Evolutionary conservation across 169 alveolate species (phyloP), one percentile per base, ranked within the genome.

Genomic region (Perkinsus olseni): DNA sequence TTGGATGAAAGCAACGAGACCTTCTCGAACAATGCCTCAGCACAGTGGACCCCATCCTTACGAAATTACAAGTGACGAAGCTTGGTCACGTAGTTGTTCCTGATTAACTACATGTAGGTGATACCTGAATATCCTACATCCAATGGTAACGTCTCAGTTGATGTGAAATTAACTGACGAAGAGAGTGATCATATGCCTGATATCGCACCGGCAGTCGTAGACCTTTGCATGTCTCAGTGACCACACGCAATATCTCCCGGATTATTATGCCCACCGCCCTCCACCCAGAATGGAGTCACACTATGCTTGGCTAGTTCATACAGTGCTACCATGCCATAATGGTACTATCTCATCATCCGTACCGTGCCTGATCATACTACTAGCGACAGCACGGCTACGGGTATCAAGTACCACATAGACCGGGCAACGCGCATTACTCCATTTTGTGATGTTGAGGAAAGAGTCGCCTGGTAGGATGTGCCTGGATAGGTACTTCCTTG

Each of bases 271-370:
- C 93, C 93, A 20, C 94, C 95, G 36, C 95, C 95, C 82, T 92
- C 95, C 0, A 94, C 94, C 95, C 95, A 94, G 93, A 40, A 92
- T 4, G 94, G 94, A 31, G 74, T 92, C n/a, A 94, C 94, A 0
- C 39, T 38, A 36, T 28, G 37, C 48, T 24, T 37, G 34, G 92
- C 39, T 28, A 36, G 34, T 4, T 74, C 45, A 74, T 90, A 94
- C 92, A 94, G 74, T 3, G 92, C 96, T 94, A 6, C 96, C 95
- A 90, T 95, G 96, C 92, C 94, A 92, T 0, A 94, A 93, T 4
- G 99, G 98, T 0, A 98, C 97, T 48, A 98, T 94, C 92, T 97
- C 98, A 95, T 98, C 99, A 91, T 97, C 96, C 45, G 97, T 97
- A 38, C 99, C 99, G 94, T 98, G 99, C 39, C 36, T 74, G 11